phyloP scores from a whole-genome alignment of 2,329 filamentous ascomycete species.

The Gliomastix tumulicola region DNA sequence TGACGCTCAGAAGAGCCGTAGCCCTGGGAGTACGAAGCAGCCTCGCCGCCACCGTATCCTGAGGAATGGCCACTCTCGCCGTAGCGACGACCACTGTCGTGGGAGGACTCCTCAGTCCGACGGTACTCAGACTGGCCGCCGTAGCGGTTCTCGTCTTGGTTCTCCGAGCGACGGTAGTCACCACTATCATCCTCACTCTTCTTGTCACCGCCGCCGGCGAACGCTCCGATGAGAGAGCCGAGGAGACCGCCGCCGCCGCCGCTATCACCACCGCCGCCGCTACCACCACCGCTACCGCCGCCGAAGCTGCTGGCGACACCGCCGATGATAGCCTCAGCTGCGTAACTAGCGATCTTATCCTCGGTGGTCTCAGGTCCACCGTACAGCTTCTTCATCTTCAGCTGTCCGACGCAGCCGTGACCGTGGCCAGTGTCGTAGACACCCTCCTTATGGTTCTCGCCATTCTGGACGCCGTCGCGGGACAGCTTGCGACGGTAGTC shows the following conservation, averaged over 20 bases:
- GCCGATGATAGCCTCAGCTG: slow-evolving; percentile 49
- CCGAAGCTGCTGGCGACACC: slow-evolving; percentile 46
- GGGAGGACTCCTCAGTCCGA: slow-evolving; percentile 1
- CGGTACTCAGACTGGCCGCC: slow-evolving; percentile 6
- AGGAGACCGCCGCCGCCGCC: slow-evolving; percentile 56
- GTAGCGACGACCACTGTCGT: not conserved
- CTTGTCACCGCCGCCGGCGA: slow-evolving; percentile 43
- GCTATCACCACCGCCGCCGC: slow-evolving; percentile 58
- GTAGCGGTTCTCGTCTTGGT: slow-evolving; percentile 24
- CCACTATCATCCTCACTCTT: slow-evolving; percentile 52
- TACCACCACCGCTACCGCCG: slow-evolving; percentile 9
- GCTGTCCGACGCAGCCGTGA: slow-evolving; percentile 73
- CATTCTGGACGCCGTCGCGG: slow-evolving; percentile 67
- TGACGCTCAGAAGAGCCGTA: not conserved
- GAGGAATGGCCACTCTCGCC: not conserved
- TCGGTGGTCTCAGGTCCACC: slow-evolving; percentile 40
- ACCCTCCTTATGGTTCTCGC: slow-evolving; percentile 81
- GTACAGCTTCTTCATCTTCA: slow-evolving; percentile 68
- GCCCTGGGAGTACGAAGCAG: not conserved
- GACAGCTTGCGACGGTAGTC: slow-evolving; percentile 69
- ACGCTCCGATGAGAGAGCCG: slow-evolving; percentile 62
- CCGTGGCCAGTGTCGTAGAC: slow-evolving; percentile 78
- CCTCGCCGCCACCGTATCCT: not conserved
- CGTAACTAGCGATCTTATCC: slow-evolving; percentile 48
- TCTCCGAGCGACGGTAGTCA: slow-evolving; percentile 49